These are phyloP conservation scores for Heracleum sosnowskyi DNA, from an alignment of 129 eudicot species.

Conservation along the genomic window DNA sequence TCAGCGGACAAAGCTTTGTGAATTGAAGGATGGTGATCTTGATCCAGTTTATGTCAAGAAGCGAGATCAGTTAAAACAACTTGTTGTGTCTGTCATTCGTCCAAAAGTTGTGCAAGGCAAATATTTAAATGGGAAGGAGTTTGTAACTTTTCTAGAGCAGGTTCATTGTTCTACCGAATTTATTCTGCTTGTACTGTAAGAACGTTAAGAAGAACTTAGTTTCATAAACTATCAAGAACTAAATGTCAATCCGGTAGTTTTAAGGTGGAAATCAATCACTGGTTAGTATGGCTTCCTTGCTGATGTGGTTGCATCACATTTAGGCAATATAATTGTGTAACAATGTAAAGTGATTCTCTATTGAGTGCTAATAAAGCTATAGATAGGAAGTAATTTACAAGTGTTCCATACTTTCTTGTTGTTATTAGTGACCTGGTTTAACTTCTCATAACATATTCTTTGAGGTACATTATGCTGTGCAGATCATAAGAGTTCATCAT, in stretches of 20 bases:
- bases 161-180: constrained; percentile 26
- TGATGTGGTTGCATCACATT: not conserved
- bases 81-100: constrained; percentile 67
- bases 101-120: constrained; percentile 95
- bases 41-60: constrained; percentile 66
- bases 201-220: not conserved
- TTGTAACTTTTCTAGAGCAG: constrained; percentile 83
- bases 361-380: not conserved
- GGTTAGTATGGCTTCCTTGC: not conserved
- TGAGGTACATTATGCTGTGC: not conserved
- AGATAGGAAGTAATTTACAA: not conserved
- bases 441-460: too few species aligned
- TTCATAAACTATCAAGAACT: not conserved
- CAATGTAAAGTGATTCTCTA: not conserved
- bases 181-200: constrained; percentile 4
- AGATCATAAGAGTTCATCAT: not conserved
- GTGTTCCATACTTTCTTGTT: not conserved
- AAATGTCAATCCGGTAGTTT: not conserved
- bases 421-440: not conserved
- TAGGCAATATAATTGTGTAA: not conserved
- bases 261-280: not conserved
- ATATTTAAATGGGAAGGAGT: constrained; percentile 77
- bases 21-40: constrained; percentile 83
- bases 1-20: constrained; percentile 93
- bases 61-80: constrained; percentile 70